phyloP scores from a whole-genome alignment of 768 basidiomycete genomes.

The Lyophyllum decastes region DNA sequence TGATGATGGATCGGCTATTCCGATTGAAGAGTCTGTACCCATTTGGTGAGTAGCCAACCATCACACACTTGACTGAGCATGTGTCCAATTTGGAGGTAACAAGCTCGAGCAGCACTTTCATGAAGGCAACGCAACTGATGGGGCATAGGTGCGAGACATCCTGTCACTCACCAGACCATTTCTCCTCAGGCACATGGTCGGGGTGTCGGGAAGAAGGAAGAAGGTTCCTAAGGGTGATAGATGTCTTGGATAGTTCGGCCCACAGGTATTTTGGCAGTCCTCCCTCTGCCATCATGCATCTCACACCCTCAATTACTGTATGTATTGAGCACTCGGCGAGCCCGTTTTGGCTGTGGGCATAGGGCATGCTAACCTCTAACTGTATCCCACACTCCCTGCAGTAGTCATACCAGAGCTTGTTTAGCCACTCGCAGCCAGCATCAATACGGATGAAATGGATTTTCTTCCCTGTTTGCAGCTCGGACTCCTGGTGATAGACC shows the following conservation, averaged over 20 bases:
- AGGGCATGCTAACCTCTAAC: constrained; percentile 20
- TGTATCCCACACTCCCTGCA: constrained; percentile 19
- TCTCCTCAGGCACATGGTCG: constrained; percentile 12
- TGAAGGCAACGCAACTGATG: constrained; percentile 25
- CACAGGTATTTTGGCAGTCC: constrained; percentile 18
- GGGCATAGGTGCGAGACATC: constrained; percentile 23
- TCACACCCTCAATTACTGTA: constrained; percentile 17
- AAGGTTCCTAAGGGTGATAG: constrained; percentile 25
- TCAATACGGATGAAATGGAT: no score
- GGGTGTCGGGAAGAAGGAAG: constrained; percentile 21
- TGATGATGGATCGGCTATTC: constrained; percentile 8
- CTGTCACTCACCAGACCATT: constrained; percentile 17
- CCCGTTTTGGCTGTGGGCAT: constrained; percentile 29
- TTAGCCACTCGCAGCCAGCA: no score
- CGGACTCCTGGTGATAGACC: no score
- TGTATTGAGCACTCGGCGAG: constrained; percentile 24
- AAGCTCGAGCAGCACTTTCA: constrained; percentile 25
- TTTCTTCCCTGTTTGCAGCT: no score
- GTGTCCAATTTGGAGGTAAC: constrained; percentile 16
- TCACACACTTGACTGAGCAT: constrained; percentile 14
- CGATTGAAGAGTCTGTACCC: constrained; percentile 18
- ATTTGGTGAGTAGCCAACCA: constrained; percentile 20
- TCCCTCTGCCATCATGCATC: constrained; percentile 19
- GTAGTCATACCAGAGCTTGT: neutral
- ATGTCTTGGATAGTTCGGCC: constrained; percentile 19